Percentiles rank a stretch among this genome's conserved stretches.
Conservation (phyloP, 345 rosid genomes). For the Trapa bicornis region DNA sequence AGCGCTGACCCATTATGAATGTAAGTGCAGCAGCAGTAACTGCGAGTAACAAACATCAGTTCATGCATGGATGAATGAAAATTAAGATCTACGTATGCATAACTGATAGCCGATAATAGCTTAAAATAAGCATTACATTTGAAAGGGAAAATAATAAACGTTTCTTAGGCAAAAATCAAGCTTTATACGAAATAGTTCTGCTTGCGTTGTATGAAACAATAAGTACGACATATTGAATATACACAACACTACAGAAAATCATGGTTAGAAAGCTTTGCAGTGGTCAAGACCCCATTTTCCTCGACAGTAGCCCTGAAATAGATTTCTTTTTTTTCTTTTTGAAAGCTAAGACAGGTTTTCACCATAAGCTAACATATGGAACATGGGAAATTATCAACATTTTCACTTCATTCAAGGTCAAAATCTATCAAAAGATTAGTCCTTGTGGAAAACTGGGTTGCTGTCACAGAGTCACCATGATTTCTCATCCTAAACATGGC, state of each 20-base stretch:
- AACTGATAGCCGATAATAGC: background rate
- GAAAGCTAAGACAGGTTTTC: background rate
- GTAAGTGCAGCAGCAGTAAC: slow-evolving; percentile 61
- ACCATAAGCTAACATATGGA: background rate
- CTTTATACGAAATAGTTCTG: too few species aligned
- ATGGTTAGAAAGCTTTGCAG: too few species aligned
- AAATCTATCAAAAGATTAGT: background rate
- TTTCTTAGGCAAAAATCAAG: too few species aligned
- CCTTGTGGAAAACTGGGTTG: background rate
- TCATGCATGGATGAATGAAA: background rate
- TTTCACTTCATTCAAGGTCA: background rate
- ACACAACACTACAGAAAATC: too few species aligned
- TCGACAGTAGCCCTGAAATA: background rate
- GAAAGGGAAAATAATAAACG: background rate
- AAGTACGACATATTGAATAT: too few species aligned
- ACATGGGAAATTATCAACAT: background rate
- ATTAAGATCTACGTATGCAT: background rate
- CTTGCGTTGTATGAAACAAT: too few species aligned
- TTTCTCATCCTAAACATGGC: background rate
- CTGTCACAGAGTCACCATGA: background rate
- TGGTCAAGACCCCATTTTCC: background rate
- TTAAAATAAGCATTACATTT: background rate
- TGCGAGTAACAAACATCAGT: slow-evolving; percentile 15
- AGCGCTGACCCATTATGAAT: slow-evolving; percentile 80
- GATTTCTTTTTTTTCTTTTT: background rate